These are phyloP conservation scores for Ormosia semicastrata DNA, from an alignment of 306 rosid genomes.

Conservation along the genomic window DNA sequence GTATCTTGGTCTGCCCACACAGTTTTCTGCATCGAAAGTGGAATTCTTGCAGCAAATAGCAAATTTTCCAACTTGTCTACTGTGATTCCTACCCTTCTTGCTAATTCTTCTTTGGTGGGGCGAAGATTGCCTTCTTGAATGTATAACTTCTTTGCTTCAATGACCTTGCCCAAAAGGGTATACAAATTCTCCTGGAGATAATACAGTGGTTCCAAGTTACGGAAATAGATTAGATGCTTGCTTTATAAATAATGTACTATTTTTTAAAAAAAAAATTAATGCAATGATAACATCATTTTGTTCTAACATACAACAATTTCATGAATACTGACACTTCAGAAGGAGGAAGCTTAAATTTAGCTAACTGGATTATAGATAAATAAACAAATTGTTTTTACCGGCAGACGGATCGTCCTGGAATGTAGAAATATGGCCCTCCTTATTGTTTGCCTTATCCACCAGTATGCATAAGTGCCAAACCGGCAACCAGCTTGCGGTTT, in stretches of 20 bases:
- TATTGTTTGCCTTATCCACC: slow-evolving; percentile 90
- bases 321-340: slow-evolving; percentile 15
- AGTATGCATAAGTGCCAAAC: slow-evolving; percentile 80
- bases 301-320: neutral
- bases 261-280: neutral
- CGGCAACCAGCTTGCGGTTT: slow-evolving; percentile 89
- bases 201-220: slow-evolving; percentile 11
- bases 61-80: slow-evolving; percentile 67
- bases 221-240: slow-evolving; percentile 8
- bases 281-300: neutral
- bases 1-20: slow-evolving; percentile 86
- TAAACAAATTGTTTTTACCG: slow-evolving; percentile 46
- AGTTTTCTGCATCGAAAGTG: slow-evolving; percentile 79
- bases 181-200: slow-evolving; percentile 74
- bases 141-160: slow-evolving; percentile 66
- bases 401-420: slow-evolving; percentile 87
- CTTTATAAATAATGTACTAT: neutral
- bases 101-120: slow-evolving; percentile 82
- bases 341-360: slow-evolving; percentile 12
- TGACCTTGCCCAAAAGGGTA: slow-evolving; percentile 62
- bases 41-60: slow-evolving; percentile 59
- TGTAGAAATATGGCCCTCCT: slow-evolving; percentile 80
- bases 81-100: slow-evolving; percentile 65
- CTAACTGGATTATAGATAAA: neutral
- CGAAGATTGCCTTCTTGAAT: slow-evolving; percentile 65